These are phyloP conservation scores for Bipolaris bicolor DNA, from an alignment of 2,329 filamentous ascomycete species.

Conservation along the genomic window DNA sequence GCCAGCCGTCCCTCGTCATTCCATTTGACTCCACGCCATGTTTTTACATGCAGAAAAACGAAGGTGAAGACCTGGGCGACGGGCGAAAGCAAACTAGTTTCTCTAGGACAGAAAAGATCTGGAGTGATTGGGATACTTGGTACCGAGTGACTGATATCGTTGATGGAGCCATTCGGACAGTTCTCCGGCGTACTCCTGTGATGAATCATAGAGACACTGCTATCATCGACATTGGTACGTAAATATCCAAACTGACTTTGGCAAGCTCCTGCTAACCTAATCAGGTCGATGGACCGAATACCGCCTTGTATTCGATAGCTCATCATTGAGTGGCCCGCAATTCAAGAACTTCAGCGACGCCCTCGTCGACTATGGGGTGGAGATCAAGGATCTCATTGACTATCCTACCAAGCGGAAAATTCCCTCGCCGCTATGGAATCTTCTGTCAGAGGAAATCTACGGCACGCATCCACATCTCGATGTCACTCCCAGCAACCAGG, in stretches of 20 bases:
- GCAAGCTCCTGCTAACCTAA: background rate
- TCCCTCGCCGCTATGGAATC: conserved; percentile 26
- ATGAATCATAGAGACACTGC: conserved; percentile 53
- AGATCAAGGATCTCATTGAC: conserved; percentile 51
- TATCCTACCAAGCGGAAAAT: conserved; percentile 50
- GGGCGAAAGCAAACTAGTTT: conserved; percentile 20
- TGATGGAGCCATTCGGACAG: conserved; percentile 42
- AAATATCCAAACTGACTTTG: conserved; percentile 20
- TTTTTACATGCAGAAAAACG: conserved; percentile 49
- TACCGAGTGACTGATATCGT: conserved; percentile 69
- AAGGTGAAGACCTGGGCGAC: conserved; percentile 17
- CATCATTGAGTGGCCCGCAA: conserved; percentile 35
- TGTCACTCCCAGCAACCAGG: background rate
- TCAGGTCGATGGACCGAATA: conserved; percentile 69
- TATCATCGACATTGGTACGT: conserved; percentile 64
- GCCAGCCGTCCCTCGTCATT: conserved; percentile 35
- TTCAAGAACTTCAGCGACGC: conserved; percentile 58
- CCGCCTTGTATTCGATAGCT: conserved; percentile 55
- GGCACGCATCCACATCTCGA: conserved; percentile 32
- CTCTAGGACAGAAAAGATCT: conserved; percentile 45
- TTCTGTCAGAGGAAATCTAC: conserved; percentile 40
- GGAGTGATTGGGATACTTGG: conserved; percentile 65
- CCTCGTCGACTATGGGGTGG: conserved; percentile 76
- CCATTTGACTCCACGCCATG: conserved; percentile 50
- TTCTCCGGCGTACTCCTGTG: conserved; percentile 27